These are phyloP conservation scores for Rhizopus delemar DNA, from an alignment of 371 early-diverging fungal genomes.

Conservation along the genomic window DNA sequence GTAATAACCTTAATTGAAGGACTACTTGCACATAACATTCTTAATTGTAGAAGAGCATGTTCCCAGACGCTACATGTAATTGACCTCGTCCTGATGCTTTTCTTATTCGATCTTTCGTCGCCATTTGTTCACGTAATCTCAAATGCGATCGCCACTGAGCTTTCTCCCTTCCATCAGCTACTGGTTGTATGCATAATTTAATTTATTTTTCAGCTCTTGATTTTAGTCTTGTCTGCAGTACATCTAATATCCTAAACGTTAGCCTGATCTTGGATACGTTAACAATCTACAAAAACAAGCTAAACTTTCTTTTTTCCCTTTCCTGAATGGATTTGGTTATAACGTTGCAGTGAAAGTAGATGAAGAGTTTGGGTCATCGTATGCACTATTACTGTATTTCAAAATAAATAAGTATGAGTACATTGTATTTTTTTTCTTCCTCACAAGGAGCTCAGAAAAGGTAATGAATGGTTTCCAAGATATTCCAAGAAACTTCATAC, in stretches of 20 bases:
- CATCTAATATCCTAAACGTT: constrained; percentile 71
- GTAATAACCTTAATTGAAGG: constrained; percentile 72
- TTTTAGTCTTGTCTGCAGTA: constrained; percentile 80
- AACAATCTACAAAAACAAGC: neutral
- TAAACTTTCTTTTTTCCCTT: constrained; percentile 14
- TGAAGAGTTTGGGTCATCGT: neutral
- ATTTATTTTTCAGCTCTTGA: constrained; percentile 93
- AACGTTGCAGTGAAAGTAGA: constrained; percentile 15
- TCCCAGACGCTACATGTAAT: constrained; percentile 28
- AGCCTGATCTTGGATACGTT: constrained; percentile 16
- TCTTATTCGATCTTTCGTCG: constrained; percentile 71
- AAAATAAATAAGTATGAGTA: neutral
- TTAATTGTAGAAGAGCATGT: constrained; percentile 70
- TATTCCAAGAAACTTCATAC: constrained; percentile 52
- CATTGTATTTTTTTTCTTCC: constrained; percentile 5
- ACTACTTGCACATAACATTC: constrained; percentile 86
- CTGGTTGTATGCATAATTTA: constrained; percentile 83
- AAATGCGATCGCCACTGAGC: constrained; percentile 85
- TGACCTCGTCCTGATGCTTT: constrained; percentile 10
- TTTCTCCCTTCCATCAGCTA: constrained; percentile 76
- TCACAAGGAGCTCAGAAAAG: constrained; percentile 34
- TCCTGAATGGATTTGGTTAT: constrained; percentile 14
- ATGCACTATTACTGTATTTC: neutral
- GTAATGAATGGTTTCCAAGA: constrained; percentile 37
- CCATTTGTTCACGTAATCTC: constrained; percentile 80